phyloP scores from a whole-genome alignment of 2,329 filamentous ascomycete species.

The Cladosporium sp. region DNA sequence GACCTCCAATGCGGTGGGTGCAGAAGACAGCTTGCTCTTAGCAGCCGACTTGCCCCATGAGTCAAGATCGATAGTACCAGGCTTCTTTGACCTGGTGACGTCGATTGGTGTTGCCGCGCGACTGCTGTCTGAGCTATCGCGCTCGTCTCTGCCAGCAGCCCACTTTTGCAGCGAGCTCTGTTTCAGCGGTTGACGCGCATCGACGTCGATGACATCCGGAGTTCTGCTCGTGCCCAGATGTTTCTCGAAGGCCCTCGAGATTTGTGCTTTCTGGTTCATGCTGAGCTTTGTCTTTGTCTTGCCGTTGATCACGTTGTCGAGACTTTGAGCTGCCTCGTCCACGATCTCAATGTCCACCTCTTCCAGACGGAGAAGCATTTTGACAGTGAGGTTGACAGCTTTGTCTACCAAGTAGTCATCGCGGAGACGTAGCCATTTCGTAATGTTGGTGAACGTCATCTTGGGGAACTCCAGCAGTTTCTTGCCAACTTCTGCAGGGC shows the following conservation, averaged over 20 bases:
- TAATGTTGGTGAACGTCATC: slow-evolving; percentile 62
- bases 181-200: slow-evolving; percentile 33
- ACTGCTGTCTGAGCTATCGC: slow-evolving; percentile 11
- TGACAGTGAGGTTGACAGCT: slow-evolving; percentile 75
- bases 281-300: slow-evolving; percentile 73
- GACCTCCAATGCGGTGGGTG: not conserved
- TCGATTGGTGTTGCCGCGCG: slow-evolving; percentile 22
- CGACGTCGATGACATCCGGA: slow-evolving; percentile 17
- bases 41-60: slow-evolving; percentile 28
- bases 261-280: slow-evolving; percentile 77
- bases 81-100: slow-evolving; percentile 18
- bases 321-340: slow-evolving; percentile 54
- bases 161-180: slow-evolving; percentile 39
- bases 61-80: slow-evolving; percentile 33
- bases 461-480: slow-evolving; percentile 63
- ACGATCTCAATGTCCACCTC: slow-evolving; percentile 71
- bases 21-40: slow-evolving; percentile 41
- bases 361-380: slow-evolving; percentile 76
- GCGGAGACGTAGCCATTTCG: slow-evolving; percentile 84
- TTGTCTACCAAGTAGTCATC: slow-evolving; percentile 81
- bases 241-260: slow-evolving; percentile 59
- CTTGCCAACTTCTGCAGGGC: slow-evolving; percentile 39
- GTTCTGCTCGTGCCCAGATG: slow-evolving; percentile 35
- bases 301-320: slow-evolving; percentile 59
- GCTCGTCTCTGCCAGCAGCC: slow-evolving; percentile 27